Evolutionary conservation across 352 stramenopile species (phyloP).

Genomic region (Peronospora farinosa): DNA sequence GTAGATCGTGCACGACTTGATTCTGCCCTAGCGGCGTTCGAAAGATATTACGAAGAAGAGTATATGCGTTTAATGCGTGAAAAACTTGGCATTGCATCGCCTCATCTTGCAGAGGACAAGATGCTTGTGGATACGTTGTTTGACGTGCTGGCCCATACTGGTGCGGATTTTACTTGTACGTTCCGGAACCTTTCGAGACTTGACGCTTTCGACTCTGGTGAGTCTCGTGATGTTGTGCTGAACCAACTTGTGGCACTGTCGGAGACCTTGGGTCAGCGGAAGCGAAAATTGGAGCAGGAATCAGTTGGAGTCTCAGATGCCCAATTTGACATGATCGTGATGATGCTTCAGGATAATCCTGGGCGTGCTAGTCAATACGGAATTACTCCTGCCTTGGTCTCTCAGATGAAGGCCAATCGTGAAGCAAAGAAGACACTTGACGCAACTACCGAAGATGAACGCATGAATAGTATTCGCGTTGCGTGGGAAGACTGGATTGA

Average conservation of each 20-base stretch:
- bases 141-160: slow-evolving; percentile 49
- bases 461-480: slow-evolving; percentile 34
- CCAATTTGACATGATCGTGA: slow-evolving; percentile 68
- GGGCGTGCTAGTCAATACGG: slow-evolving; percentile 63
- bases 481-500: slow-evolving; percentile 59
- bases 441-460: slow-evolving; percentile 39
- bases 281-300: slow-evolving; percentile 36
- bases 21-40: slow-evolving; percentile 32
- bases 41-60: slow-evolving; percentile 45
- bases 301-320: slow-evolving; percentile 50
- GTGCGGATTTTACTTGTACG: slow-evolving; percentile 69
- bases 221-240: slow-evolving; percentile 23
- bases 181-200: slow-evolving; percentile 60
- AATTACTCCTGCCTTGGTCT: slow-evolving; percentile 52
- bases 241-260: slow-evolving; percentile 52
- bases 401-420: slow-evolving; percentile 49
- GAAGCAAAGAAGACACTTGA: slow-evolving; percentile 39
- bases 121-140: slow-evolving; percentile 49
- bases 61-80: slow-evolving; percentile 52
- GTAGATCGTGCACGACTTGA: slow-evolving; percentile 23
- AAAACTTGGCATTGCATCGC: slow-evolving; percentile 56
- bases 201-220: slow-evolving; percentile 27
- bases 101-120: slow-evolving; percentile 36
- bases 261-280: slow-evolving; percentile 62
- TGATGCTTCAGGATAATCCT: slow-evolving; percentile 56